These are phyloP conservation scores for Lotus japonicus DNA, from an alignment of 306 rosid genomes.

Conservation along the genomic window DNA sequence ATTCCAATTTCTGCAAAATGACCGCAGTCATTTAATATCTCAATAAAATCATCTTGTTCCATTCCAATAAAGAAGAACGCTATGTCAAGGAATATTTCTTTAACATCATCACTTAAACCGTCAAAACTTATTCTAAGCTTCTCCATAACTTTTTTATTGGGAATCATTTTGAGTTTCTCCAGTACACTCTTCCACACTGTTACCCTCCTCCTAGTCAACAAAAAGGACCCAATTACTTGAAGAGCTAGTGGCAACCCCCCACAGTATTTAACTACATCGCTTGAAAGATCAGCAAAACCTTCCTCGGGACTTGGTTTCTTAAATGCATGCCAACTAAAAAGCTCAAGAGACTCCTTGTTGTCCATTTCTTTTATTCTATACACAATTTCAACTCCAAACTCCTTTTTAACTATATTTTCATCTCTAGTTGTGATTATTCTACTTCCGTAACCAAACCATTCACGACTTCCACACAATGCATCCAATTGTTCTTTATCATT, in stretches of 20 bases:
- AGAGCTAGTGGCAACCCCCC: constrained; percentile 8
- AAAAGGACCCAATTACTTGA: background rate
- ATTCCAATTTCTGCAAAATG: background rate
- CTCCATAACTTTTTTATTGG: background rate
- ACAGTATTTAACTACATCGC: background rate
- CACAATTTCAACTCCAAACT: background rate
- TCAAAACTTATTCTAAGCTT: constrained; percentile 12
- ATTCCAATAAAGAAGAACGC: background rate
- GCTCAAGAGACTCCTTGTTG: background rate
- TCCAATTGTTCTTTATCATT: background rate
- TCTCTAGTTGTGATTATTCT: constrained; percentile 9
- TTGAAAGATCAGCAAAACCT: background rate
- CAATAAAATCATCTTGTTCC: background rate
- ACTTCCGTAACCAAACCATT: background rate
- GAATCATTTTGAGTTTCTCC: background rate
- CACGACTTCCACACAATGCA: background rate
- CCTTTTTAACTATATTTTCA: background rate
- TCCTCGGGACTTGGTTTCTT: background rate
- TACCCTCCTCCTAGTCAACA: background rate
- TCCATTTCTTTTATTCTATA: background rate
- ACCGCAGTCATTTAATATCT: background rate
- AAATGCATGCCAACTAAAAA: constrained; percentile 21
- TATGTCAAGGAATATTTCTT: constrained; percentile 6
- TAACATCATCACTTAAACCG: background rate
- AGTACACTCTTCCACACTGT: background rate